A percentile compares a stretch with the other conserved stretches of the same genome.
phyloP scores from a whole-genome alignment of 129 eudicot species.

The carrot (Daucus carota) region DH1_v3.0 NC_030381.2:39081001-39081500 shows the following conservation, averaged over 20 bases:
- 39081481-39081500: too few relatives aligned
- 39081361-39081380: too few relatives aligned
- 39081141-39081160: background rate
- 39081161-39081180: background rate
- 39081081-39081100: background rate
- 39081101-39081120: constrained; percentile 6
- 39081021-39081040: constrained; percentile 22
- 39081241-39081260: background rate
- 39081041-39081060: constrained; percentile 22
- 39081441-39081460: too few relatives aligned
- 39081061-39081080: constrained; percentile 28
- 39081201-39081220: constrained; percentile 6
- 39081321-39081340: background rate
- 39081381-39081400: too few relatives aligned
- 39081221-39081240: background rate
- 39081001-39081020: background rate
- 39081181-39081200: background rate
- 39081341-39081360: too few relatives aligned
- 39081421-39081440: too few relatives aligned
- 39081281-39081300: background rate
- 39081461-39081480: too few relatives aligned
- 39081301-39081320: background rate
- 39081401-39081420: too few relatives aligned
- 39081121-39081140: background rate
- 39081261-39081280: background rate